Evolutionary conservation across 2,329 filamentous ascomycete genomes (phyloP).

Genomic region (Colletotrichum sansevieriae): DNA sequence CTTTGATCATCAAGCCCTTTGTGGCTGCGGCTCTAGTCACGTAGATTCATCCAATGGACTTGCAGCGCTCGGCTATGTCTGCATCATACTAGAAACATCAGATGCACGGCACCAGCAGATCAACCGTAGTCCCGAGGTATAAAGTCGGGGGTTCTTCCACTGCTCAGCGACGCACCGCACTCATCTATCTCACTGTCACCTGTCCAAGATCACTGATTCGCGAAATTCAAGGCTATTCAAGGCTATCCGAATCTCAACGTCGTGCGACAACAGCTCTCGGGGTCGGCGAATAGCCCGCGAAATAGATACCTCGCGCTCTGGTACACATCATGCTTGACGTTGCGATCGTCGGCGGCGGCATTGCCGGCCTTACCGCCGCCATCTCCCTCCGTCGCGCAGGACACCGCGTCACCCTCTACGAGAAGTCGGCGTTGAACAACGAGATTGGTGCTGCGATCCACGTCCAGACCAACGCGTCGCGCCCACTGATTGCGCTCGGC

Average conservation of each 20-base stretch:
- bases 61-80: background rate
- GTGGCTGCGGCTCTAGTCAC: background rate
- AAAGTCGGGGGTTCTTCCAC: slow-evolving; percentile 10
- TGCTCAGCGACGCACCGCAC: background rate
- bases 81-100: background rate
- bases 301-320: background rate
- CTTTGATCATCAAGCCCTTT: background rate
- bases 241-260: background rate
- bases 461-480: slow-evolving; percentile 54
- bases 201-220: background rate
- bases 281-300: background rate
- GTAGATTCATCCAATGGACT: background rate
- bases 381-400: slow-evolving; percentile 52
- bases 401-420: slow-evolving; percentile 52
- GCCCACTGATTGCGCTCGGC: slow-evolving; percentile 53
- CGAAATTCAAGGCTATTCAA: background rate
- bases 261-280: background rate
- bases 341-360: slow-evolving; percentile 53
- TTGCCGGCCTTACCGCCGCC: slow-evolving; percentile 52
- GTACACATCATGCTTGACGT: slow-evolving; percentile 39
- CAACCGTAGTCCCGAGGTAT: background rate
- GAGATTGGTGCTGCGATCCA: slow-evolving; percentile 56
- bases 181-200: background rate
- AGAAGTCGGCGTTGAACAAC: slow-evolving; percentile 52
- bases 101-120: slow-evolving; percentile 1